Percentiles rank a stretch among this genome's conserved stretches.
Evolutionary conservation across 768 basidiomycete genomes (phyloP).

Genomic region (Mycena latifolia): DNA sequence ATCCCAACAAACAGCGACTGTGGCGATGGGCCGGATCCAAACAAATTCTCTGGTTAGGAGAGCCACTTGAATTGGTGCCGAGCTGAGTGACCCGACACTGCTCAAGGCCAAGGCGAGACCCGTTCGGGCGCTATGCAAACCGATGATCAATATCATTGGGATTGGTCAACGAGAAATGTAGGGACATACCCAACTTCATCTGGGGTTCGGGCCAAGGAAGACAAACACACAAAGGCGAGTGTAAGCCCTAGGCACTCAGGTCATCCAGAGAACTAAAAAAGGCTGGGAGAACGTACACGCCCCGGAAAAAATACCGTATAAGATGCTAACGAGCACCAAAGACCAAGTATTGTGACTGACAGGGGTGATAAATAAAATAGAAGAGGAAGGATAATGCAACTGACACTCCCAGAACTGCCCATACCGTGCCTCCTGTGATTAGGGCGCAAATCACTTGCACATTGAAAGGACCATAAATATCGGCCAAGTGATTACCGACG

Average conservation of each 20-base stretch:
- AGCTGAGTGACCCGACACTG: conserved; percentile 49
- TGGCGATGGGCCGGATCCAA: conserved; percentile 48
- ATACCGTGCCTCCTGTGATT: conserved; percentile 52
- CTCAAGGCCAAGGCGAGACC: conserved; percentile 50
- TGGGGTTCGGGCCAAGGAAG: conserved; percentile 46
- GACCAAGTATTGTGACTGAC: conserved; percentile 22
- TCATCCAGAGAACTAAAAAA: neutral
- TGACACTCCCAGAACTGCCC: conserved; percentile 51
- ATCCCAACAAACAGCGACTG: conserved; percentile 46
- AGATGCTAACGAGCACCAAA: conserved; percentile 54
- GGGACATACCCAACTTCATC: conserved; percentile 52
- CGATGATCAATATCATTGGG: no score
- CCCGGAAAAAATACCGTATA: conserved; percentile 64
- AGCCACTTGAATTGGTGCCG: conserved; percentile 50
- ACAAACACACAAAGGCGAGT: conserved; percentile 42
- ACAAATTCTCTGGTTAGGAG: conserved; percentile 46
- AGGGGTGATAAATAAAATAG: conserved; percentile 45
- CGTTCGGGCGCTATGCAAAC: conserved; percentile 46
- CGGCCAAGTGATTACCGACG: conserved; percentile 50
- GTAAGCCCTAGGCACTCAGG: conserved; percentile 54
- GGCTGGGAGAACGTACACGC: neutral
- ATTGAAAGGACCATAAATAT: conserved; percentile 53
- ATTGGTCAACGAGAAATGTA: no score
- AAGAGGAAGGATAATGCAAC: neutral
- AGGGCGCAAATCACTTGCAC: conserved; percentile 49